Percentiles rank a stretch among this genome's conserved stretches.
Evolutionary conservation across 306 rosid genomes (phyloP).

Genomic region (Purshia tridentata): DNA sequence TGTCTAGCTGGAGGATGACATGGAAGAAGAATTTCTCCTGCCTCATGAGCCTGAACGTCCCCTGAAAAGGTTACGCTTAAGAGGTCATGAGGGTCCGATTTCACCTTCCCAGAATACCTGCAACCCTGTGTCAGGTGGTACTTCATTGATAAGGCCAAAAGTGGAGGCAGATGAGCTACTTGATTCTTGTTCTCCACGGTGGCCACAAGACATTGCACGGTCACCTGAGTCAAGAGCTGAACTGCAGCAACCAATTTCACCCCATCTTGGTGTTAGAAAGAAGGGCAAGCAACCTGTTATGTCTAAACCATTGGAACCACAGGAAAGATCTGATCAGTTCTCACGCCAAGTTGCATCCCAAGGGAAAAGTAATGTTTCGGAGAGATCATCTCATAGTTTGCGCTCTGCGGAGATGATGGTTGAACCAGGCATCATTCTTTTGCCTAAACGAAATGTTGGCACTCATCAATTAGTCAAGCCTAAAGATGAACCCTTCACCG

Average conservation of each 20-base stretch:
- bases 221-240: constrained; percentile 39
- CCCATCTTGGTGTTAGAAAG: constrained; percentile 33
- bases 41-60: constrained; percentile 58
- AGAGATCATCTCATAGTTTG: constrained; percentile 26
- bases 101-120: constrained; percentile 28
- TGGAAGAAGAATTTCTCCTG: constrained; percentile 41
- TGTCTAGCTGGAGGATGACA: constrained; percentile 37
- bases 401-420: constrained; percentile 39
- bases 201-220: constrained; percentile 25
- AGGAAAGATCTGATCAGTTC: not conserved
- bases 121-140: constrained; percentile 31
- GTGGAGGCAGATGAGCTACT: constrained; percentile 43
- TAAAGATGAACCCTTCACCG: constrained; percentile 79
- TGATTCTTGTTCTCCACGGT: constrained; percentile 34
- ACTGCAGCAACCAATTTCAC: constrained; percentile 21
- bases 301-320: constrained; percentile 6
- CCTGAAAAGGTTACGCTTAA: constrained; percentile 70
- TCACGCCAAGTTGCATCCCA: constrained; percentile 34
- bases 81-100: constrained; percentile 51
- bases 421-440: constrained; percentile 31
- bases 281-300: constrained; percentile 69
- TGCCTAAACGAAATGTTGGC: constrained; percentile 32
- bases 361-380: constrained; percentile 34
- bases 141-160: constrained; percentile 47
- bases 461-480: constrained; percentile 51